phyloP scores from a whole-genome alignment of 768 basidiomycete genomes.

The Termitomyces sp. region DNA sequence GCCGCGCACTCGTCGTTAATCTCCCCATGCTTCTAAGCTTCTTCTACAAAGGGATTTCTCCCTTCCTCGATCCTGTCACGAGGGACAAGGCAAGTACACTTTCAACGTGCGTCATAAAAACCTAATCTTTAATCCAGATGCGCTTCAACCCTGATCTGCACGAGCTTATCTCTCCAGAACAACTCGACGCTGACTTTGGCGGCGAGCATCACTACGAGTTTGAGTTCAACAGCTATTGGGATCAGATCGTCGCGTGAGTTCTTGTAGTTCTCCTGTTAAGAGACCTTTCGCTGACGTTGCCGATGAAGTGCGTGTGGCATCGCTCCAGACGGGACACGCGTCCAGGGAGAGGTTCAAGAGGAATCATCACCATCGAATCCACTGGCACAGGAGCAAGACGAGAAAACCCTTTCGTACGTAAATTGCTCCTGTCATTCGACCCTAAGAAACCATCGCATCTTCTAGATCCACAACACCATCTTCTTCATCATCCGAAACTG shows the following conservation, averaged over 20 bases:
- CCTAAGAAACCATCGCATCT: not conserved
- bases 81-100: conserved; percentile 68
- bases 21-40: conserved; percentile 71
- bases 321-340: conserved; percentile 51
- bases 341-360: conserved; percentile 11
- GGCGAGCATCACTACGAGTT: conserved; percentile 74
- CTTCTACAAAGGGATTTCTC: conserved; percentile 81
- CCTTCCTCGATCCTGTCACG: conserved; percentile 86
- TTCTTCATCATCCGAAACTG: conserved; percentile 6
- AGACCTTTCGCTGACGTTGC: not conserved
- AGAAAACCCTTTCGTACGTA: conserved; percentile 1
- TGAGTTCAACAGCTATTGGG: conserved; percentile 74
- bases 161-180: conserved; percentile 69
- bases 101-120: not conserved
- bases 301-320: conserved; percentile 48
- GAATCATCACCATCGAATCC: not conserved
- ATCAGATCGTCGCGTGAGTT: conserved; percentile 65
- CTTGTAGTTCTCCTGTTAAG: not conserved
- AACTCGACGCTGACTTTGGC: conserved; percentile 82
- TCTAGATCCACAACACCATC: not conserved
- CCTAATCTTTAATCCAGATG: conserved; percentile 47
- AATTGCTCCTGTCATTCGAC: not conserved
- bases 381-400: not conserved
- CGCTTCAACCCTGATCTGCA: conserved; percentile 82
- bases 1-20: conserved; percentile 80